Base-by-base conservation (phyloP, 1,284 basidiomycete species). In the Bjerkandera adusta region DNA sequence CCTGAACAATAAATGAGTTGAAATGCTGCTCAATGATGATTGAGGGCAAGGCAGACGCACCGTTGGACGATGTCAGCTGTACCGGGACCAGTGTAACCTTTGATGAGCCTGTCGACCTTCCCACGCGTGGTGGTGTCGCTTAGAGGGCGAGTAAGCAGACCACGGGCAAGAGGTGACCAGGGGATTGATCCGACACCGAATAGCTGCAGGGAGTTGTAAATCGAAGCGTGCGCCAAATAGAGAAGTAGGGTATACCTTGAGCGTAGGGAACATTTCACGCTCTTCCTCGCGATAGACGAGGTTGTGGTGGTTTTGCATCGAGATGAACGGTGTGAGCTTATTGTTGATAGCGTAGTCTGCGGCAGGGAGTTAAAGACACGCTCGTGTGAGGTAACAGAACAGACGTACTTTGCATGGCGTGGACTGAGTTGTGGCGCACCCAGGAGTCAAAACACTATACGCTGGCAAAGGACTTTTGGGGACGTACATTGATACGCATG, bases 251-350 rank as follows among this genome's bases (percentile, higher is more conserved):
- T 20, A 35, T 52, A 73, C 75, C 59, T 76, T 75, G 18, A 77
- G 59, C 0, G 75, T 75, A 2, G 82, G 81, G 57, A 81, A 74
- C 81, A 85, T 84, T 61, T 85, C 82, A 8, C 80, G 67, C 58
- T 83, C 81, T 53, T 84, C 81, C 54, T 86, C 82, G n/a, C 83
- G 70, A 53, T 85, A 85, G 13, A 77, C 49, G 1, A 79, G 57
- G 30, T 60, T 74, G 56, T 81, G 72, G 45, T 77, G 79, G 59
- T 84, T 83, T 60, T 89, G 85, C 84, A 87, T 86, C 11, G 76
- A 79, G 56, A 83, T 78, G 65, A 84, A 84, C 0, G 78, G 79
- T 0, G 81, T 84, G 25, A 83, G 67, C n/a, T 75, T 72, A 61
- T 84, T 75, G 32, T 62, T 50, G 39, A 50, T 50, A 5, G 49